Base-by-base conservation (phyloP, 345 rosid genomes). In the Rhodamnia rubescens region DNA sequence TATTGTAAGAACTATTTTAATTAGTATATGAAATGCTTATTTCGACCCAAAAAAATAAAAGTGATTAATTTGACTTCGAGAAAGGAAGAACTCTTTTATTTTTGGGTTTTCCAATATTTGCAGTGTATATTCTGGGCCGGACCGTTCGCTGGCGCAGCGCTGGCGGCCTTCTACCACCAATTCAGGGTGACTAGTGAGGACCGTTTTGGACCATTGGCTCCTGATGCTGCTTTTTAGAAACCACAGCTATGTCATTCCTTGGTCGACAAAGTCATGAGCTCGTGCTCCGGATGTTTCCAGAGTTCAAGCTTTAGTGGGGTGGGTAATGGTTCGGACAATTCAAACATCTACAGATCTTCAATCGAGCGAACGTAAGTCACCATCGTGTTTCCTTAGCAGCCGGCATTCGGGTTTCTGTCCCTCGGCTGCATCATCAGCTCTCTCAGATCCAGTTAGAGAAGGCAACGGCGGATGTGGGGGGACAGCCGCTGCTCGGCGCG, bases 81-180 rank as follows among this genome's bases (percentile, higher is more conserved):
- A 61, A 29, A 61, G 42, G 32, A 61, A 29, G 42, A 14, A 61
- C 0, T 8, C 2, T 15, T 61, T 61, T 2, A 42, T 1, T 5
- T 80, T 56, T 47, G 52, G 54, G 52, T 57, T 55, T 5, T 50
- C 36, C 85, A 64, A 13, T n/a, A 22, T 57, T 84, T 85, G 84
- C 90, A 94, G 98, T 96, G 98, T 98, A 93, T 95, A 53, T 96
- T 95, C 83, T 94, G 95, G 99, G 99, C 92, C 14, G 98, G 98
- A 88, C 99, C 98, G 44, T 90, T 96, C 86, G 86, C 92, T 52
- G 98, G 99, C 2, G 99, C 99, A 84, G 93, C 96, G 57, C 12
- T 10, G 11, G 51, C 51, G 51, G 51, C 51, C 51, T 47, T 47
- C 50, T 9, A 9, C 10, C 2, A 47, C 50, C 50, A 47, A 47